Conservation (phyloP, 176 grass and related monocot genomes). For the Canna indica region DNA sequence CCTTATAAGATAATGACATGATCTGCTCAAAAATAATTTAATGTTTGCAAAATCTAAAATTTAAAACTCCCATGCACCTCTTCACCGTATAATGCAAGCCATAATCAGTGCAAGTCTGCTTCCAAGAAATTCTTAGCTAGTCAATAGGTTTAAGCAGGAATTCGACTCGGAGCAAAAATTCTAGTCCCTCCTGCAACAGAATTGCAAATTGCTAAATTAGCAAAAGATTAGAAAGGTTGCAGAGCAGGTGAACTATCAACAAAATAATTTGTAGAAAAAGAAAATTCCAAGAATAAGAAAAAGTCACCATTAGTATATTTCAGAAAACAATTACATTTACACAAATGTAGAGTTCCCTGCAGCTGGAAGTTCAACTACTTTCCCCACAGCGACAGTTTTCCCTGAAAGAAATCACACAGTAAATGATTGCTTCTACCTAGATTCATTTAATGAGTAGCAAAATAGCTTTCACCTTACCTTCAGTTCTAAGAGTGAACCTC, state of each 20-base stretch:
- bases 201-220: not conserved
- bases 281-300: not conserved
- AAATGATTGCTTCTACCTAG: not conserved
- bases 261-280: too few relatives aligned
- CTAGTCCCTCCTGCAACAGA: not conserved
- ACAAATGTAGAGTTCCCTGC: conserved; percentile 37
- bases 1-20: not conserved
- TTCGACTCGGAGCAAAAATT: not conserved
- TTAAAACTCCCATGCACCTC: not conserved
- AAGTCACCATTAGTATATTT: not conserved
- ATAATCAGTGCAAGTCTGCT: not conserved
- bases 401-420: conserved; percentile 32
- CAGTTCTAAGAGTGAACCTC: conserved; percentile 89
- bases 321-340: not conserved
- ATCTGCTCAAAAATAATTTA: not conserved
- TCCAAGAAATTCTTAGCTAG: not conserved
- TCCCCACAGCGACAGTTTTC: conserved; percentile 88
- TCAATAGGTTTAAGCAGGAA: not conserved
- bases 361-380: conserved; percentile 61
- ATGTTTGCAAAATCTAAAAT: not conserved
- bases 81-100: not conserved
- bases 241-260: too few relatives aligned
- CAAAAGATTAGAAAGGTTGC: too few relatives aligned
- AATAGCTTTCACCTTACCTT: conserved; percentile 37
- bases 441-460: not conserved